Evolutionary conservation across 768 basidiomycete genomes (phyloP).

Genomic region (Pilatotrama ljubarskyi): DNA sequence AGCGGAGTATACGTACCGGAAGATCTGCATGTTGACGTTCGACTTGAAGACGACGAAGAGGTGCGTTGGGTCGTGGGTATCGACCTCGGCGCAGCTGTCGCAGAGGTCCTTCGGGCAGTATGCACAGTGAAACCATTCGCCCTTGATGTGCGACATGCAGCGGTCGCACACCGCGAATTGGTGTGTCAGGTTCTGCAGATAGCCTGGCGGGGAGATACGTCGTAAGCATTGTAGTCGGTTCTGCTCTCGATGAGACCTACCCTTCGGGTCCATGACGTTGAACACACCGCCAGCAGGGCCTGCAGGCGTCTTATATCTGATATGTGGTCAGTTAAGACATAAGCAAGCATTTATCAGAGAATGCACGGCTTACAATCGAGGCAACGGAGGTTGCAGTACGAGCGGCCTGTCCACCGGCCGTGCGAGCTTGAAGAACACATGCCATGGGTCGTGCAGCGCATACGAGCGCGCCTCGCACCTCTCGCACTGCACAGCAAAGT

Average conservation of each 20-base stretch:
- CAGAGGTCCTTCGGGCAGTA: conserved; percentile 90
- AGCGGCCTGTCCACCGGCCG: conserved; percentile 71
- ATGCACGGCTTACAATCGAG: conserved; percentile 55
- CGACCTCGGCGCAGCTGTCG: conserved; percentile 74
- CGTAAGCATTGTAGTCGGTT: no score
- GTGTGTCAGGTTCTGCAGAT: conserved; percentile 63
- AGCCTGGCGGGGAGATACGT: conserved; percentile 42
- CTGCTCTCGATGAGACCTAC: conserved; percentile 36
- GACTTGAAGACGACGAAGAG: conserved; percentile 90
- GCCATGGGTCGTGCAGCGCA: conserved; percentile 76
- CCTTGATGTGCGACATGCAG: conserved; percentile 79
- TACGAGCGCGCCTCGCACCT: conserved; percentile 81
- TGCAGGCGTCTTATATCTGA: conserved; percentile 64
- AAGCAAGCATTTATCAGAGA: background rate
- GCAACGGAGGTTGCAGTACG: conserved; percentile 61
- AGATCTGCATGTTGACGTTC: conserved; percentile 21
- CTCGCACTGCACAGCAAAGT: conserved; percentile 55
- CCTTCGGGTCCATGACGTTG: conserved; percentile 52
- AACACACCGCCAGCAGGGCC: conserved; percentile 49
- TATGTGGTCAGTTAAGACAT: conserved; percentile 7
- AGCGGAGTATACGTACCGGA: conserved; percentile 12
- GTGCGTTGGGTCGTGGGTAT: conserved; percentile 81
- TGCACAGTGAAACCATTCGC: conserved; percentile 89
- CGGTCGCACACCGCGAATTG: conserved; percentile 78
- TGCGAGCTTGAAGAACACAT: conserved; percentile 86